Evolutionary conservation across 345 rosid species (phyloP), one percentile per base, ranked within the genome.

Genomic region (Lumnitzera littorea): DNA sequence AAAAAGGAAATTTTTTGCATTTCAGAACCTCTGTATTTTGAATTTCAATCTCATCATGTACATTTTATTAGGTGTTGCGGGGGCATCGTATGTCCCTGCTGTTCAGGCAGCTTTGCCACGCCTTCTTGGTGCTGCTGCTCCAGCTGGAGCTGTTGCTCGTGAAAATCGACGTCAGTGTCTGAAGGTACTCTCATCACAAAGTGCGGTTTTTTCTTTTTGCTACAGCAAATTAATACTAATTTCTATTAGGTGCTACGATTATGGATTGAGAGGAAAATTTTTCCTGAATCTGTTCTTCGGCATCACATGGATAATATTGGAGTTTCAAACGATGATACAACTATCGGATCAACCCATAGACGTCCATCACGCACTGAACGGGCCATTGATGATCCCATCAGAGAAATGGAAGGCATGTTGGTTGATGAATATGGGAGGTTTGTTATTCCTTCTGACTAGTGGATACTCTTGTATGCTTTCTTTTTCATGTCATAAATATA

Each of bases 371-470:
- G 86, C 70, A 80, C 91, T 48, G 97, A 94, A 76, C 90, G 99
- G 56, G 81, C 96, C 52, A 74, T 94, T 29, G 92, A 94, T 67
- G 99, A 94, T 68, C 99, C 99, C 51, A 78, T 94, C 23, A 84
- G 99, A 74, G 92, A 79, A 78, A 94, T 94, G 97, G 99, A 94
- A 74, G 97, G 97, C 76, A 94, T 94, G 89, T 78, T 82, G 75
- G 92, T 94, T 51, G 99, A 94, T 72, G 99, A 94, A 76, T 94
- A 94, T 80, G 99, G 99, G 63, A 94, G 99, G 99, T 94, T 61
- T 46, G 78, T 62, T 17, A 17, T 51, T 15, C 57, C 48, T 29
- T 54, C 14, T 24, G 5, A 8, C 12, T 46, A 48, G 31, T 11
- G 47, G 41, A 16, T 24, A 12, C 24, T 20, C n/a, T 24, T 11